phyloP scores from a whole-genome alignment of 352 stramenopile genomes.

The Blastocystis sp. region DNA sequence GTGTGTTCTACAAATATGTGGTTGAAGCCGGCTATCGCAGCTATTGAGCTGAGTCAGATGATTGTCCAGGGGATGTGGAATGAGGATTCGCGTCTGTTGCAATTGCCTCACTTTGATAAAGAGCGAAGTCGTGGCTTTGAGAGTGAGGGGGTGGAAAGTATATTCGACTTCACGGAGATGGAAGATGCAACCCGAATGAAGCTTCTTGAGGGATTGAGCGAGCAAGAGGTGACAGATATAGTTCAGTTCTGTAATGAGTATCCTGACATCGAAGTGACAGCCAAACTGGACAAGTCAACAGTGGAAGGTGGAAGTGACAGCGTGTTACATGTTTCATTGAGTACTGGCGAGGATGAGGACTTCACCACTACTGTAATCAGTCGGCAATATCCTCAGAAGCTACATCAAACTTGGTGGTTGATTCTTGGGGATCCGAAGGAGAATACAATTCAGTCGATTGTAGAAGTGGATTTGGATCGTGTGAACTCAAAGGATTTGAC shows the following conservation, averaged over 20 bases:
- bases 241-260: slow-evolving; percentile 98
- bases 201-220: slow-evolving; percentile 80
- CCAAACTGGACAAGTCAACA: slow-evolving; percentile 76
- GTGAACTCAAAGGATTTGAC: slow-evolving; percentile 84
- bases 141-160: slow-evolving; percentile 78
- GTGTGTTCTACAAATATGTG: slow-evolving; percentile 97
- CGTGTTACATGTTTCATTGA: neutral
- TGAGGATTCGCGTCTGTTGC: slow-evolving; percentile 89
- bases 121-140: slow-evolving; percentile 71
- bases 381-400: slow-evolving; percentile 79
- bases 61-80: slow-evolving; percentile 96
- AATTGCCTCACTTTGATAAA: slow-evolving; percentile 92
- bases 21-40: slow-evolving; percentile 93
- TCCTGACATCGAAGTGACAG: slow-evolving; percentile 92
- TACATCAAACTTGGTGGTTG: slow-evolving; percentile 97
- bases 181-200: slow-evolving; percentile 79
- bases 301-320: neutral
- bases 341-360: slow-evolving; percentile 77
- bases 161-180: slow-evolving; percentile 81
- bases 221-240: slow-evolving; percentile 90
- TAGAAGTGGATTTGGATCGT: slow-evolving; percentile 86
- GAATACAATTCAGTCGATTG: slow-evolving; percentile 94
- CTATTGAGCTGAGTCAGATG: slow-evolving; percentile 99
- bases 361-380: slow-evolving; percentile 2
- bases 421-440: slow-evolving; percentile 90